Evolutionary conservation across 768 basidiomycete species (phyloP).

Genomic region (Hysterangium stoloniferum): DNA sequence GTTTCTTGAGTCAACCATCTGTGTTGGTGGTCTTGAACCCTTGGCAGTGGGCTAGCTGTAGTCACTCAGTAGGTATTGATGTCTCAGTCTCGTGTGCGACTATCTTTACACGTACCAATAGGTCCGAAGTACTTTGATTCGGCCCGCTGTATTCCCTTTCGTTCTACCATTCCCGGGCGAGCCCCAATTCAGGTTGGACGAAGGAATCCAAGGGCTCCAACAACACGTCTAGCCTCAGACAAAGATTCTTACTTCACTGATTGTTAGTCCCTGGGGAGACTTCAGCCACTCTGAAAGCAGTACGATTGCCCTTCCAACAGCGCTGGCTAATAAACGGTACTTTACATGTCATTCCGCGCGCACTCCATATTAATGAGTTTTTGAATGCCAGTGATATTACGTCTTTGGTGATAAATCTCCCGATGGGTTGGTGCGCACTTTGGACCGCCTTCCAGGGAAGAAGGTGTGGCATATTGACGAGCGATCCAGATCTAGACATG

Average conservation of each 20-base stretch:
- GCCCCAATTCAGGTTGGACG: slow-evolving; percentile 57
- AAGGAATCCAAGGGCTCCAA: neutral
- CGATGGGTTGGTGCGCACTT: slow-evolving; percentile 35
- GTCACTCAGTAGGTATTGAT: no score
- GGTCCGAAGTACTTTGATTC: slow-evolving; percentile 49
- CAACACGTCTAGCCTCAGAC: neutral
- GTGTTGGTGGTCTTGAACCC: slow-evolving; percentile 33
- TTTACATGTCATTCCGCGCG: neutral
- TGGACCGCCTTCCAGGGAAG: slow-evolving; percentile 39
- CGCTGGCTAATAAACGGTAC: neutral
- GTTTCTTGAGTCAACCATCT: slow-evolving; percentile 16
- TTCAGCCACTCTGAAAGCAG: neutral
- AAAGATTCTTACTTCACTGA: neutral
- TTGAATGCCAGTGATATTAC: slow-evolving; percentile 16
- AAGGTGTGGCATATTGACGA: slow-evolving; percentile 34
- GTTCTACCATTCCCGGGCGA: slow-evolving; percentile 56
- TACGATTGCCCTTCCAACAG: neutral
- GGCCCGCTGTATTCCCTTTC: slow-evolving; percentile 28
- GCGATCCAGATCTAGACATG: neutral
- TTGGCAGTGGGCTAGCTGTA: no score
- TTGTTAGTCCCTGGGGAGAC: neutral
- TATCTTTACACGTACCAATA: no score
- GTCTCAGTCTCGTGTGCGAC: no score
- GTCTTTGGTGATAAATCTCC: slow-evolving; percentile 48
- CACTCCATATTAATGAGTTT: neutral